Evolutionary conservation across 2,329 filamentous ascomycete genomes (phyloP).

Genomic region (Paramyrothecium sp.): DNA sequence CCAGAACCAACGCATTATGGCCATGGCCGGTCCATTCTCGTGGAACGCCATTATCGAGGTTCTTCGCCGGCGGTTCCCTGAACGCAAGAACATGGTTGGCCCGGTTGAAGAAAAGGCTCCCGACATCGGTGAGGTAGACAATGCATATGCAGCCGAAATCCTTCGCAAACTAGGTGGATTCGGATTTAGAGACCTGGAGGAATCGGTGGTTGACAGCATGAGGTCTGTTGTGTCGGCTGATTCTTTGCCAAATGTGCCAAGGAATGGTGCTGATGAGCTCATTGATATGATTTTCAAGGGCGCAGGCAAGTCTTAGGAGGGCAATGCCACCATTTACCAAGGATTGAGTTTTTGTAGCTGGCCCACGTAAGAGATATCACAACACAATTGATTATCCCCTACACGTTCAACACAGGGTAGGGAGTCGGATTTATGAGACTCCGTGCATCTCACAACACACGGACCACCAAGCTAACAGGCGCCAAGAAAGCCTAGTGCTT

Average conservation of each 20-base stretch:
- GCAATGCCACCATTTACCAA: too few species aligned
- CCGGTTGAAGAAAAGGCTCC: background rate
- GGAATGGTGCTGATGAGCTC: background rate
- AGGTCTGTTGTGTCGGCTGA: background rate
- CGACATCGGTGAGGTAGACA: background rate
- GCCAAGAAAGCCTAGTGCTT: too few species aligned
- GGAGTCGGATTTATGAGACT: too few species aligned
- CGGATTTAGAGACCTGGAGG: background rate
- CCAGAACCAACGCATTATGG: slow-evolving; percentile 49
- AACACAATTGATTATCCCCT: too few species aligned
- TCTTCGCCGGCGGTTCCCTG: slow-evolving; percentile 12
- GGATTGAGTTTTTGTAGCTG: too few species aligned
- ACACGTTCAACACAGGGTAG: too few species aligned
- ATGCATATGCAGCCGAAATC: slow-evolving; percentile 11
- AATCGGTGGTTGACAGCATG: background rate
- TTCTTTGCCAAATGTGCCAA: background rate
- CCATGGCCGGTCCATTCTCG: slow-evolving; percentile 43
- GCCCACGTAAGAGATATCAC: too few species aligned
- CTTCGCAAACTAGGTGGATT: slow-evolving; percentile 9
- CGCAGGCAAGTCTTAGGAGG: too few species aligned
- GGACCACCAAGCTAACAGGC: too few species aligned
- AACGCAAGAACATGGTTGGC: background rate
- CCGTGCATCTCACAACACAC: too few species aligned
- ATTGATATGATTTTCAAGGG: too few species aligned
- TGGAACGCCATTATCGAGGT: slow-evolving; percentile 36